Evolutionary conservation across 495 filamentous ascomycete genomes (phyloP), one percentile per base, ranked within the genome.

Genomic region (Penicillium ochrochloron): DNA sequence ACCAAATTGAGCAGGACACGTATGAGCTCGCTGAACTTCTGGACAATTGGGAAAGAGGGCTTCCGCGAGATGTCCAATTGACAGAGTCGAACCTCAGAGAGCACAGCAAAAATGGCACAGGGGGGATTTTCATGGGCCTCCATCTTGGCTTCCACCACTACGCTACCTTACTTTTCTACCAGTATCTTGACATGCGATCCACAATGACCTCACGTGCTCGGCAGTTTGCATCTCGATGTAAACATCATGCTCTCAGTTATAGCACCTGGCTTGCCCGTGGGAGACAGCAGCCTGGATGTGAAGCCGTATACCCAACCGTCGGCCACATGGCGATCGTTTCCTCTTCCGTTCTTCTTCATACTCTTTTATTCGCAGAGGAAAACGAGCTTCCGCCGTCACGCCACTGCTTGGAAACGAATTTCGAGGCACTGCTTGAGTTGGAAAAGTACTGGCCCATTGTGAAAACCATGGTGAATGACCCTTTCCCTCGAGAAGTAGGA

Each of bases 391-490:
- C n/a, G 8, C 42, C 19, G 42, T 21, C 42, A 44, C 42, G n/a
- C 7, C 42, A 19, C n/a, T 44, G 42, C 7, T n/a, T 44, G 0
- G n/a, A 21, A 10, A 10, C 42, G 8, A 44, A 44, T 21, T 44
- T 44, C 42, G 42, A 44, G n/a, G 42, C 42, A 21, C 42, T 44
- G 17, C 42, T 44, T n/a, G 42, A 44, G 42, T 21, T 44, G n/a
- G 42, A 19, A 21, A 6, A 44, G 7, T 44, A 21, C 42, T 44
- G 42, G 42, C 42, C 42, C n/a, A 44, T 21, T 21, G 42, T 44
- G 5, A 44, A 44, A 44, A 21, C 7, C 2, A 44, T 44, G 42
- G 42, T 44, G n/a, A 21, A 9, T 21, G n/a, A n/a, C n/a, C n/a
- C n/a, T n/a, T n/a, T n/a, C n/a, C n/a, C n/a, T n/a, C n/a, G n/a